Evolutionary conservation across 2,329 filamentous ascomycete species (phyloP), one percentile per base, ranked within the genome.

Genomic region (Colletotrichum zoysiae): DNA sequence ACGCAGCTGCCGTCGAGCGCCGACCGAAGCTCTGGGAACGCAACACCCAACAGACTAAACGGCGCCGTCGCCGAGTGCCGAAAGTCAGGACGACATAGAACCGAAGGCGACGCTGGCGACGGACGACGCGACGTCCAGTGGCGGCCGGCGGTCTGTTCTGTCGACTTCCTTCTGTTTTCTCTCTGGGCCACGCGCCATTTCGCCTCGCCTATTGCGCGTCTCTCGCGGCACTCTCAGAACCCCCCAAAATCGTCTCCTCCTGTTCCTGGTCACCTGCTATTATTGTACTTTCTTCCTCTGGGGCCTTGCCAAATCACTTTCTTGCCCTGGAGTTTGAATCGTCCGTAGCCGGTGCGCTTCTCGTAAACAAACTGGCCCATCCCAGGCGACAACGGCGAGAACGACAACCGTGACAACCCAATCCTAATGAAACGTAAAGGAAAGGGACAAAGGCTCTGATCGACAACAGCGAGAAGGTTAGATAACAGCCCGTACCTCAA

Each of bases 151-250:
- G 16, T 20, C 30, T 16, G 9, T n/a, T 20, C 30, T 16, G 9
- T n/a, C 33, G 35, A 11, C 12, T 44, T 40, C 55, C n/a, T n/a
- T n/a, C n/a, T n/a, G n/a, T 12, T 42, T 48, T 23, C 18, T 35
- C 26, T 33, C 35, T 44, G 35, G 3, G 26, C 12, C 48, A 56
- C 18, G 57, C 67, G 33, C 51, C 35, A 20, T n/a, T 46, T 59
- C 53, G 18, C 57, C 65, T 68, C 58, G 58, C 69, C 42, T 23
- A 40, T 68, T 46, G 57, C 58, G 51, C 53, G 51, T 68, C 65
- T 48, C 51, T 26, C n/a, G 63, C 51, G 30, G 58, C 53, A 51
- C 50, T 35, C 48, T 35, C 48, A 65, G 26, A 65, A 71, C 69
- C 69, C 68, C 68, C 46, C 63, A 63, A 62, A 63, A 58, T 44